phyloP scores from a whole-genome alignment of 2,329 filamentous ascomycete genomes.

The Alternaria gansuensis region DNA sequence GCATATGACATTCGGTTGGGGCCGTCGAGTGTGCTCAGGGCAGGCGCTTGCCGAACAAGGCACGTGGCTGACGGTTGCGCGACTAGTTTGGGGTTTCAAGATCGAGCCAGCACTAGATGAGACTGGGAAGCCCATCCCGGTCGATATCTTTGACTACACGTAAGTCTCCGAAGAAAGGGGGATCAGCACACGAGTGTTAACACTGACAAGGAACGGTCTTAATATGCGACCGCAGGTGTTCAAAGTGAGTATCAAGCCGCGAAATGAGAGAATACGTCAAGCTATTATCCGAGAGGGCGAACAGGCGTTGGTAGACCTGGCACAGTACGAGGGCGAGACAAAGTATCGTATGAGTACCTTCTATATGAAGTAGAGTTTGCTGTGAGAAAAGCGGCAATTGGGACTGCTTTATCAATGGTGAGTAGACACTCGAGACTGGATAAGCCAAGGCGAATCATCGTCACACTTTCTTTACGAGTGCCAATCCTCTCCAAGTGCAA shows the following conservation, averaged over 20 bases:
- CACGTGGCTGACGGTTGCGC: slow-evolving; percentile 66
- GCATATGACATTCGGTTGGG: slow-evolving; percentile 65
- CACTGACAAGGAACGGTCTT: slow-evolving; percentile 59
- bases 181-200: slow-evolving; percentile 13
- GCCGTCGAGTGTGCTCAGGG: slow-evolving; percentile 66
- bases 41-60: slow-evolving; percentile 68
- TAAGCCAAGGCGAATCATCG: neutral
- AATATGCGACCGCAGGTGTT: slow-evolving; percentile 68
- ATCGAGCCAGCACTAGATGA: slow-evolving; percentile 56
- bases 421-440: neutral
- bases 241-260: slow-evolving; percentile 62
- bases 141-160: slow-evolving; percentile 67
- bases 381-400: neutral
- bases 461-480: neutral
- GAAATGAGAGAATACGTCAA: slow-evolving; percentile 59
- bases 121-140: slow-evolving; percentile 58
- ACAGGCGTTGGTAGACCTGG: slow-evolving; percentile 62
- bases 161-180: slow-evolving; percentile 37
- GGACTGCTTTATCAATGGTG: neutral
- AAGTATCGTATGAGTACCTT: slow-evolving; percentile 62
- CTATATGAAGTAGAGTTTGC: slow-evolving; percentile 27
- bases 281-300: slow-evolving; percentile 64
- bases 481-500: slow-evolving; percentile 1
- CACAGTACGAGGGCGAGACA: slow-evolving; percentile 65
- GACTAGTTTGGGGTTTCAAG: slow-evolving; percentile 67